Percentiles rank a stretch among this genome's conserved stretches.
phyloP scores from a whole-genome alignment of 129 eudicot genomes.

The Centrapalus pauciflorus region DNA sequence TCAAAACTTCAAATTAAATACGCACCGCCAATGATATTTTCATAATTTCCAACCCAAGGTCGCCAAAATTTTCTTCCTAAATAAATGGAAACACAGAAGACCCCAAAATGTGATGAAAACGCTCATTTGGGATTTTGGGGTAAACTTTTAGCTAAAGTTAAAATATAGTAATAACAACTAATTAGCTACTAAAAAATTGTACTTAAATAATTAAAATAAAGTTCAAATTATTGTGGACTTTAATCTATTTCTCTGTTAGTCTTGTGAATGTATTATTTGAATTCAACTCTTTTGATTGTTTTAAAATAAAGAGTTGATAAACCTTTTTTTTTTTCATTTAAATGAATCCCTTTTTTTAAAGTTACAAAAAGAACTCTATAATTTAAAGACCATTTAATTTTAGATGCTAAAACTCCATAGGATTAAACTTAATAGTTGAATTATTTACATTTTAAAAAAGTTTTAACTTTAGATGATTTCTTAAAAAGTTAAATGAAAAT shows the following conservation, averaged over 20 bases:
- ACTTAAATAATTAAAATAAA: no score
- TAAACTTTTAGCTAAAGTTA: background rate
- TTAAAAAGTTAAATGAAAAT: no score
- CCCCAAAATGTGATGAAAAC: background rate
- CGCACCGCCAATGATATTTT: background rate
- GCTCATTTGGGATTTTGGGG: constrained; percentile 5
- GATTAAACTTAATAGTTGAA: no score
- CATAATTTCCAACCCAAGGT: constrained; percentile 2
- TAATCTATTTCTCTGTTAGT: background rate
- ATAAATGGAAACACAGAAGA: background rate
- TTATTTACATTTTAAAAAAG: no score
- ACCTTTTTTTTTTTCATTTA: no score
- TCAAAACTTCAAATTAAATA: background rate
- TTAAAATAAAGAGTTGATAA: background rate
- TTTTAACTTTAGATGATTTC: no score
- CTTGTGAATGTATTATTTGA: background rate
- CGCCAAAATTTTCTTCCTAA: constrained; percentile 7
- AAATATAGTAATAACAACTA: background rate
- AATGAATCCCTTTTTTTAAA: no score
- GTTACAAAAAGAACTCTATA: no score
- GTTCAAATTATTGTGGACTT: no score
- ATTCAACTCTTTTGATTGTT: background rate
- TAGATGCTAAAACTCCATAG: no score
- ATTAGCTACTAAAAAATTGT: no score
- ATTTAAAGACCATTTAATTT: no score